Evolutionary conservation across 2,329 filamentous ascomycete genomes (phyloP), one percentile per base, ranked within the genome.

Genomic region (Calonectria pseudoturangicola): DNA sequence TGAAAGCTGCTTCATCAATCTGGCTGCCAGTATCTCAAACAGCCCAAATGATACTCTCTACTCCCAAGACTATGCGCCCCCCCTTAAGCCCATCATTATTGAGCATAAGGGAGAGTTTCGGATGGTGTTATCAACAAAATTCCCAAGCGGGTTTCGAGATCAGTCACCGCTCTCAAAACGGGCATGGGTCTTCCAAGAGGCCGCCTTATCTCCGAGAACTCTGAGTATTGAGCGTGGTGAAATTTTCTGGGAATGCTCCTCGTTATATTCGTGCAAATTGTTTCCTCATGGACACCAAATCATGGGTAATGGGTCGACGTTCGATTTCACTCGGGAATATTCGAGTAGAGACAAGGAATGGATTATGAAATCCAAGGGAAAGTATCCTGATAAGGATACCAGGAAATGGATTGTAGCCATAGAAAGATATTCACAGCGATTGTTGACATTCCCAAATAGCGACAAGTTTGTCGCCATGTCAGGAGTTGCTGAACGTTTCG

Each of bases 401-500:
- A 18, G n/a, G 8, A 45, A 45, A 45, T 45, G 41, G 41, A 15
- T 45, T 12, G 15, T 45, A 4, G 18, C 41, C 18, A 45, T 45
- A 4, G 15, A 45, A 15, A 45, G 41, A 45, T 45, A 45, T 45
- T 18, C 41, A 18, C 13, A 45, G n/a, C 41, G 41, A 45, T 5
- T n/a, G 13, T 45, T 45, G 41, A 45, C 41, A 7, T 45, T n/a
- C 8, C 41, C 41, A 45, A 15, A 45, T 15, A 45, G 41, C 41
- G 41, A 45, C 41, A 45, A 45, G n/a, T n/a, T 45, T n/a, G 41
- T 45, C 16, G 41, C 41, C 18, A 45, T 45, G 18, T 18, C 41
- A 45, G 41, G 41, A 45, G 41, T 45, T n/a, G 41, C 41, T 45
- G 16, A 45, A 45, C 41, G 41, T n/a, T 45, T 45, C 41, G 41